Percentiles rank a stretch among this genome's conserved stretches.
Conservation (phyloP, 495 filamentous ascomycete genomes). For the Thermochaetoides thermophila region DNA sequence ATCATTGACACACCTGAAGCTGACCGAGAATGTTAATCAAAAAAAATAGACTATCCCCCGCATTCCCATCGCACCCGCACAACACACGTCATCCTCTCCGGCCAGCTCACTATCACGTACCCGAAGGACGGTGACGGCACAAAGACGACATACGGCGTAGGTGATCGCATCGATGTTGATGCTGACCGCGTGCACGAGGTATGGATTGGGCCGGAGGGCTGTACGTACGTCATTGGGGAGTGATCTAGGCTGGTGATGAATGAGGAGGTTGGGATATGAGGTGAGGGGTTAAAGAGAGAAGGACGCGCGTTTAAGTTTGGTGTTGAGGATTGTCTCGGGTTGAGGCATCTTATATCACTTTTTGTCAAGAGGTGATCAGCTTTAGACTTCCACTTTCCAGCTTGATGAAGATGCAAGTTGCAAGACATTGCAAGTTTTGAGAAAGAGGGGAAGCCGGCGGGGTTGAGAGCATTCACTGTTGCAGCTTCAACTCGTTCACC, state of each 20-base stretch:
- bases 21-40: too few relatives aligned
- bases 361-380: too few relatives aligned
- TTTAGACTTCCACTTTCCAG: too few relatives aligned
- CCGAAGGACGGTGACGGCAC: slow-evolving; percentile 42
- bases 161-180: slow-evolving; percentile 62
- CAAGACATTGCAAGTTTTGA: too few relatives aligned
- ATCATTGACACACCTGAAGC: slow-evolving; percentile 7
- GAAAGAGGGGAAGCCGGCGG: too few relatives aligned
- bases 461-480: too few relatives aligned
- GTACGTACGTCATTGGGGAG: slow-evolving; percentile 78
- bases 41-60: slow-evolving; percentile 60
- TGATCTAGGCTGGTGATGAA: slow-evolving; percentile 13
- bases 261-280: background rate
- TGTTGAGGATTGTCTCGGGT: too few relatives aligned
- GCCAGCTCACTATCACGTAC: slow-evolving; percentile 58
- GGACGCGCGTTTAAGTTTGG: too few relatives aligned
- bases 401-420: too few relatives aligned
- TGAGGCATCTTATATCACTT: too few relatives aligned
- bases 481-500: too few relatives aligned
- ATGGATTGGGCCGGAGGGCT: slow-evolving; percentile 65
- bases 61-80: slow-evolving; percentile 57
- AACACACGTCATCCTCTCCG: slow-evolving; percentile 62
- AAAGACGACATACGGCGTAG: slow-evolving; percentile 54
- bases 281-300: too few relatives aligned
- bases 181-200: slow-evolving; percentile 62